Conservation (phyloP, 2,329 filamentous ascomycete species). For the Neopestalotiopsis clavispora region DNA sequence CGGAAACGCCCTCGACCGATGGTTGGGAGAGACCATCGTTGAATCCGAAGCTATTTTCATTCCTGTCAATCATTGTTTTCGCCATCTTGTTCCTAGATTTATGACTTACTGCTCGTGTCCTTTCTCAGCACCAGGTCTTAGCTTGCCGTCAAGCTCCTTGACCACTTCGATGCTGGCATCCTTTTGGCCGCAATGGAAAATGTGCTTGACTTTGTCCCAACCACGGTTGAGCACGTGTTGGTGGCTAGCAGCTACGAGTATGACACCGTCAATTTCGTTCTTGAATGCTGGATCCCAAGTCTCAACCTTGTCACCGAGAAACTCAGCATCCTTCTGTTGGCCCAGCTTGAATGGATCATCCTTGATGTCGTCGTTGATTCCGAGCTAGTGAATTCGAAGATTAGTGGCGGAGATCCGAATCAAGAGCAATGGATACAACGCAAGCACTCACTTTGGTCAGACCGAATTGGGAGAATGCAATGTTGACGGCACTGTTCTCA, state of each 20-base stretch:
- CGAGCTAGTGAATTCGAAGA: slow-evolving; percentile 23
- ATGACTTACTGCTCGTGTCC: slow-evolving; percentile 41
- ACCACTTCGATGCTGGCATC: slow-evolving; percentile 35
- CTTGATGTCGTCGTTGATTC: slow-evolving; percentile 33
- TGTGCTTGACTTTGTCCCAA: slow-evolving; percentile 33
- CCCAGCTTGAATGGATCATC: slow-evolving; percentile 38
- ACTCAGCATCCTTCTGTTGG: slow-evolving; percentile 35
- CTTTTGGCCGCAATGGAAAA: slow-evolving; percentile 29
- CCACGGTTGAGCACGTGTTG: slow-evolving; percentile 30
- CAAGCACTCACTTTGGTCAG: slow-evolving; percentile 24
- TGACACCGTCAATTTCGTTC: slow-evolving; percentile 40
- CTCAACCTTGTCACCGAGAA: slow-evolving; percentile 33
- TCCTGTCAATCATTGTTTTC: slow-evolving; percentile 22
- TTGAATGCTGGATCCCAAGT: slow-evolving; percentile 37
- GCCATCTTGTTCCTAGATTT: background rate
- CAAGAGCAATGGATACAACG: background rate
- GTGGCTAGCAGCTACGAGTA: slow-evolving; percentile 39
- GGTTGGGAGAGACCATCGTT: slow-evolving; percentile 48
- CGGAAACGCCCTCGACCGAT: slow-evolving; percentile 26
- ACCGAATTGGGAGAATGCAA: slow-evolving; percentile 32
- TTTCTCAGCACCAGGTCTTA: slow-evolving; percentile 37
- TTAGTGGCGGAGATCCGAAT: background rate
- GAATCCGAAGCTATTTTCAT: slow-evolving; percentile 42
- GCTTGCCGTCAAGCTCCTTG: slow-evolving; percentile 35
- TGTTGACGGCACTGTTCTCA: slow-evolving; percentile 25